Evolutionary conservation across 2,329 filamentous ascomycete genomes (phyloP), one percentile per base, ranked within the genome.

Genomic region (Fusarium pilosicola): DNA sequence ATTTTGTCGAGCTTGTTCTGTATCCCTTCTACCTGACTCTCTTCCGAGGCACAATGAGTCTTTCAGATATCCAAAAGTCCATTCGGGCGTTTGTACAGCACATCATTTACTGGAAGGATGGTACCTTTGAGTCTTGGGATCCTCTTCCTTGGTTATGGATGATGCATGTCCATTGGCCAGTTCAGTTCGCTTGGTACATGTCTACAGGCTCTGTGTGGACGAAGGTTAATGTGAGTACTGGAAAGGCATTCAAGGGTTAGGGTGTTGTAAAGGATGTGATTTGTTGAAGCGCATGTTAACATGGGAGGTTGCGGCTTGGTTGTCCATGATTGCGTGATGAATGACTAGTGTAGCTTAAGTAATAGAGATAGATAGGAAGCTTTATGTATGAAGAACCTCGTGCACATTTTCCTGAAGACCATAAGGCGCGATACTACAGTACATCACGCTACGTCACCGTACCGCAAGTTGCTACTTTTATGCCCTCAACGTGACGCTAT

Each of bases 211-310:
- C 82, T 64, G 28, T 66, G 0, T 94, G 91, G 92, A 91, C 87
- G 70, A 84, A 90, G 68, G 79, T 92, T 42, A 93, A 94, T 80
- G 89, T 93, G 7, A 92, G 90, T 75, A 93, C 92, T 1, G 80
- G 81, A 17, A 83, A 83, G 67, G 74, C 77, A 3, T 83, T 83
- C 15, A 62, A 57, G 17, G 45, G 45, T n/a, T 48, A 48, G 45
- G 26, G 9, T 30, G 20, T 8, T 30, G 20, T 3, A 12, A n/a
- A 5, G 5, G 10, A 48, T 17, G 2, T 30, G 20, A 18, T 36
- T 18, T 30, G 7, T 12, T 30, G 20, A n/a, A 48, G 20, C 14
- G 8, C 20, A 11, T 42, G 22, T 4, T 3, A 20, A 5, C 9
- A 18, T 20, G 17, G 12, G 13, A 6, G 7, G 6, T 8, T 8